These are phyloP conservation scores for Anthracocystis walkeri DNA, from an alignment of 1,284 basidiomycete genomes.

Conservation along the genomic window DNA sequence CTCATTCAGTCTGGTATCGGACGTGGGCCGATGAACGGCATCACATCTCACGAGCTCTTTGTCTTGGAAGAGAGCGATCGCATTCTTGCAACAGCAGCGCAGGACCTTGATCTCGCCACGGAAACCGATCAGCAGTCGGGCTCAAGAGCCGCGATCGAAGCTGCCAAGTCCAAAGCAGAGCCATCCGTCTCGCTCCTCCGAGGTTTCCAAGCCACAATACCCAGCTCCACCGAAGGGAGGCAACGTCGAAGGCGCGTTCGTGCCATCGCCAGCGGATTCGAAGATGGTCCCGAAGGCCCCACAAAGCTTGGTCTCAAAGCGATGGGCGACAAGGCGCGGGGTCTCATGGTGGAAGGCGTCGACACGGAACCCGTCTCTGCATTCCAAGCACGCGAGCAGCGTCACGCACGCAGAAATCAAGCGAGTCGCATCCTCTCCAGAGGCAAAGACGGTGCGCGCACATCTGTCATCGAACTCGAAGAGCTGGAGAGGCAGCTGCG, in stretches of 20 bases:
- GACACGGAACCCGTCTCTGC: slow-evolving; percentile 41
- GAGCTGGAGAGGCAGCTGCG: slow-evolving; percentile 64
- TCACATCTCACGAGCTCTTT: slow-evolving; percentile 63
- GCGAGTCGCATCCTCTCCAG: slow-evolving; percentile 47
- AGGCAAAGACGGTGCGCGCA: slow-evolving; percentile 42
- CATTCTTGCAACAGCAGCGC: slow-evolving; percentile 58
- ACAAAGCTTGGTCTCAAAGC: slow-evolving; percentile 59
- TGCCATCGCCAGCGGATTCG: slow-evolving; percentile 49
- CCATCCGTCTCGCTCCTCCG: slow-evolving; percentile 63
- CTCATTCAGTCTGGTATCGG: slow-evolving; percentile 57
- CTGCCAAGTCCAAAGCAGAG: slow-evolving; percentile 30
- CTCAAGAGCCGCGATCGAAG: slow-evolving; percentile 32
- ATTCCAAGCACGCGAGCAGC: slow-evolving; percentile 51
- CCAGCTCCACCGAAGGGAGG: slow-evolving; percentile 57
- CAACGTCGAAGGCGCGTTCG: slow-evolving; percentile 57
- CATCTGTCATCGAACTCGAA: slow-evolving; percentile 49
- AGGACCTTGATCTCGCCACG: slow-evolving; percentile 46
- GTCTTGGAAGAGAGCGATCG: slow-evolving; percentile 66
- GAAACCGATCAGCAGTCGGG: slow-evolving; percentile 7
- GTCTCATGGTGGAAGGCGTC: slow-evolving; percentile 55
- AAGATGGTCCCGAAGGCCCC: slow-evolving; percentile 48
- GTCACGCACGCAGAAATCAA: slow-evolving; percentile 45
- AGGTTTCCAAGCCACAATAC: slow-evolving; percentile 68
- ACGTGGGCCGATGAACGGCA: slow-evolving; percentile 56
- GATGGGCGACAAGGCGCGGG: slow-evolving; percentile 62